Evolutionary conservation across 768 basidiomycete species (phyloP).

Genomic region (Rhizopogon rudus): DNA sequence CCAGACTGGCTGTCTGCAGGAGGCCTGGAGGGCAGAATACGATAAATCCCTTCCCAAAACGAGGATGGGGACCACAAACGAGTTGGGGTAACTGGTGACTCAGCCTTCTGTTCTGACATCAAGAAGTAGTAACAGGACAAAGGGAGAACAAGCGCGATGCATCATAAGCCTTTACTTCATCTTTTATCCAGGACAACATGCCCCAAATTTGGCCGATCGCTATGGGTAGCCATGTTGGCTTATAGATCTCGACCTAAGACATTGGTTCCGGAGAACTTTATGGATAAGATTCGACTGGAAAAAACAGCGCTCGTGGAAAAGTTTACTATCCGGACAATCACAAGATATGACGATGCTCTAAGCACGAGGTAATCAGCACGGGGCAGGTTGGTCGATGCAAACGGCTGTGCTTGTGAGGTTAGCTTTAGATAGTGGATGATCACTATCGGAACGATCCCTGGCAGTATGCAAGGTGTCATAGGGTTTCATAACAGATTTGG

Average conservation of each 20-base stretch:
- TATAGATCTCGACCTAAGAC: neutral
- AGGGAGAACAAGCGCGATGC: neutral
- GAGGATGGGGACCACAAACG: neutral
- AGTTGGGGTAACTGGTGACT: neutral
- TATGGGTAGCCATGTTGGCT: neutral
- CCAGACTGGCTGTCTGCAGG: neutral
- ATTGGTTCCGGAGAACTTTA: neutral
- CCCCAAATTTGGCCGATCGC: neutral
- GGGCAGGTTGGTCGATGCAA: neutral
- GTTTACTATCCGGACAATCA: neutral
- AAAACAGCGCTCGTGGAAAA: neutral
- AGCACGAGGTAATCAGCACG: neutral
- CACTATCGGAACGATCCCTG: neutral
- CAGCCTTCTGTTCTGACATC: neutral
- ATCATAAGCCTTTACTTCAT: neutral
- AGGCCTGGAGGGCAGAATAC: neutral
- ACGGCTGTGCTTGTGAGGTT: neutral
- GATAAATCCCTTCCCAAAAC: neutral
- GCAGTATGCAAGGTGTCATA: neutral
- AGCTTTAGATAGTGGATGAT: neutral
- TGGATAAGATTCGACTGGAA: neutral
- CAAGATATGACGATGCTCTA: too few species aligned
- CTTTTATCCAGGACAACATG: neutral
- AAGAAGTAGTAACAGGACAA: neutral
- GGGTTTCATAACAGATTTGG: neutral